These are phyloP conservation scores for Ascochyta koolunga DNA, from an alignment of 2,329 filamentous ascomycete species.

Conservation along the genomic window DNA sequence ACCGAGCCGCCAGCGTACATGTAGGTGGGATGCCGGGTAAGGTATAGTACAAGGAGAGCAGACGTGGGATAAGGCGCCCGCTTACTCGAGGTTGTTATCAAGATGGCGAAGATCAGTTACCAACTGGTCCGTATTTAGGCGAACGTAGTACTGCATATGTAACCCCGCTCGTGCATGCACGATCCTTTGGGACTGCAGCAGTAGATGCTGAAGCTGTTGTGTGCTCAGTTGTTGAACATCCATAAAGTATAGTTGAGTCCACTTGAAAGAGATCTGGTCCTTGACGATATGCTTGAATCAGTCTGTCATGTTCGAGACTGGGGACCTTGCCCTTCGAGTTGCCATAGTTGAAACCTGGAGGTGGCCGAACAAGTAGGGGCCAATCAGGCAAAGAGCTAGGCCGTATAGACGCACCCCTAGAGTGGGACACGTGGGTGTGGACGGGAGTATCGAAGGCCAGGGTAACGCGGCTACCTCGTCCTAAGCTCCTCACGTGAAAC, in stretches of 20 bases:
- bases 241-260: not conserved
- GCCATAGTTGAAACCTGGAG: not conserved
- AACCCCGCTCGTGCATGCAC: slow-evolving; percentile 16
- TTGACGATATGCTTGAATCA: not conserved
- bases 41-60: not conserved
- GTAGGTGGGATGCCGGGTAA: not conserved
- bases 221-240: not conserved
- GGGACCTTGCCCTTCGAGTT: not conserved
- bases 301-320: not conserved
- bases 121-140: slow-evolving; percentile 4
- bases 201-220: not conserved
- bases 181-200: not conserved
- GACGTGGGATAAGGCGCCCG: slow-evolving; percentile 8
- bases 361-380: not conserved
- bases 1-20: slow-evolving; percentile 6
- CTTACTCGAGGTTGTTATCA: slow-evolving; percentile 15
- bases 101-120: not conserved
- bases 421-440: not conserved
- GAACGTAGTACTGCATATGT: slow-evolving; percentile 12
- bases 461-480: not conserved
- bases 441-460: not conserved
- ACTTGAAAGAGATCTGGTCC: not conserved
- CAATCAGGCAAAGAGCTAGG: not conserved
- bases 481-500: slow-evolving; percentile 5
- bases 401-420: not conserved